phyloP scores from a whole-genome alignment of 768 basidiomycete species.

The Phanerodontia chrysosporium region DNA sequence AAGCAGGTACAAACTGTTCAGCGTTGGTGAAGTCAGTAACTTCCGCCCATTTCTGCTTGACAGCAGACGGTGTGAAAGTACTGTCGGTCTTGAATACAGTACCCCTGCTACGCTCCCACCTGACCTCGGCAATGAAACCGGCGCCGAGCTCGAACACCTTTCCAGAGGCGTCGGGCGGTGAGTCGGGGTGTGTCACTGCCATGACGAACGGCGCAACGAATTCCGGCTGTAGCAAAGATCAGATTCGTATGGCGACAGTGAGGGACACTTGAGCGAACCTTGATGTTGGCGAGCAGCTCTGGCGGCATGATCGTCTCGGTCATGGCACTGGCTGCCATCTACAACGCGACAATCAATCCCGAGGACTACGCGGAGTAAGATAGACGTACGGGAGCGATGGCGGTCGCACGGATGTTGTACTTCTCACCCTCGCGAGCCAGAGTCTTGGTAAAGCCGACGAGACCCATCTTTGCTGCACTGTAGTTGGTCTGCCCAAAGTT shows the following conservation, averaged over 20 bases:
- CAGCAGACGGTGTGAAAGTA: conserved; percentile 92
- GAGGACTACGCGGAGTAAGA: background rate
- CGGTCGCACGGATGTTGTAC: conserved; percentile 81
- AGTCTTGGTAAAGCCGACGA: conserved; percentile 89
- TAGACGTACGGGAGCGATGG: conserved; percentile 74
- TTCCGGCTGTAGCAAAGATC: conserved; percentile 55
- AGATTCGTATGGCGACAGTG: background rate
- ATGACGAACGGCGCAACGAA: conserved; percentile 91
- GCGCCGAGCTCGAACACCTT: conserved; percentile 91
- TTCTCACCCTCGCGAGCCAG: conserved; percentile 90
- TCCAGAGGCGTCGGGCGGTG: conserved; percentile 71
- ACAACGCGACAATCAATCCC: background rate
- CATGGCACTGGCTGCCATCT: conserved; percentile 97
- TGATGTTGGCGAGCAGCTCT: conserved; percentile 86
- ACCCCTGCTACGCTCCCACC: conserved; percentile 91
- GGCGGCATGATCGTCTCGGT: conserved; percentile 93
- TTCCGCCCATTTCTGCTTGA: conserved; percentile 80
- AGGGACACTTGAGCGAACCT: conserved; percentile 37
- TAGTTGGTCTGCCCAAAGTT: conserved; percentile 98
- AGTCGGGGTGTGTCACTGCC: conserved; percentile 79
- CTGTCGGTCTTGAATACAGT: conserved; percentile 85
- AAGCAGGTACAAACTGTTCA: conserved; percentile 50
- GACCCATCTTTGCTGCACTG: conserved; percentile 96
- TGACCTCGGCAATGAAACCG: conserved; percentile 85
- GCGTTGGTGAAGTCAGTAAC: conserved; percentile 76